Conservation (phyloP, 495 filamentous ascomycete species). For the Talaromyces trachyspermus region DNA sequence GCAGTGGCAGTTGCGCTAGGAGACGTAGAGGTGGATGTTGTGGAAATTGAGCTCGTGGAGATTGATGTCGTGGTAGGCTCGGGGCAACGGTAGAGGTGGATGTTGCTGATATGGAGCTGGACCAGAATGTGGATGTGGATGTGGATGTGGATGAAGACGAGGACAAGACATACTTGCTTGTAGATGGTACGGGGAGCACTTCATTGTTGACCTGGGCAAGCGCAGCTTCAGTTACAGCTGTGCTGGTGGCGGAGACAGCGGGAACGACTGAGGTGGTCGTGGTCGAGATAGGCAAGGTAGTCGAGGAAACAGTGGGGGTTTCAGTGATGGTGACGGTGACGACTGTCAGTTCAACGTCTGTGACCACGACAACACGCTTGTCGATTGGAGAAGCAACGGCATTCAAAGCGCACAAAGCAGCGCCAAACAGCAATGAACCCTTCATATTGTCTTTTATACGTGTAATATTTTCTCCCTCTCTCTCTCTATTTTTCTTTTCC, state of each 20-base stretch:
- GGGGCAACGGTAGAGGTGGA: conserved; percentile 10
- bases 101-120: conserved; percentile 9
- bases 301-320: conserved; percentile 23
- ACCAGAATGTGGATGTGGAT: no score
- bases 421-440: conserved; percentile 53
- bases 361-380: conserved; percentile 43
- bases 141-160: conserved; percentile 2
- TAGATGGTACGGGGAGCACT: neutral
- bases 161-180: conserved; percentile 7
- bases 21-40: conserved; percentile 12
- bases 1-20: conserved; percentile 10
- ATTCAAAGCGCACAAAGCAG: conserved; percentile 52
- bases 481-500: no score
- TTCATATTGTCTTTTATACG: conserved; percentile 51
- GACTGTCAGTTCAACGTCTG: conserved; percentile 41
- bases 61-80: conserved; percentile 15
- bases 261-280: conserved; percentile 16
- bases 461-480: no score
- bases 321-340: conserved; percentile 57
- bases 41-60: conserved; percentile 14
- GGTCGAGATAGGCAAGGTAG: conserved; percentile 8
- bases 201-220: conserved; percentile 5
- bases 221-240: conserved; percentile 8
- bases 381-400: conserved; percentile 50
- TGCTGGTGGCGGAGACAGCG: conserved; percentile 8